Evolutionary conservation across 192 early-diverging fungal genomes (phyloP).

Genomic region (Paraglomus occultum): DNA sequence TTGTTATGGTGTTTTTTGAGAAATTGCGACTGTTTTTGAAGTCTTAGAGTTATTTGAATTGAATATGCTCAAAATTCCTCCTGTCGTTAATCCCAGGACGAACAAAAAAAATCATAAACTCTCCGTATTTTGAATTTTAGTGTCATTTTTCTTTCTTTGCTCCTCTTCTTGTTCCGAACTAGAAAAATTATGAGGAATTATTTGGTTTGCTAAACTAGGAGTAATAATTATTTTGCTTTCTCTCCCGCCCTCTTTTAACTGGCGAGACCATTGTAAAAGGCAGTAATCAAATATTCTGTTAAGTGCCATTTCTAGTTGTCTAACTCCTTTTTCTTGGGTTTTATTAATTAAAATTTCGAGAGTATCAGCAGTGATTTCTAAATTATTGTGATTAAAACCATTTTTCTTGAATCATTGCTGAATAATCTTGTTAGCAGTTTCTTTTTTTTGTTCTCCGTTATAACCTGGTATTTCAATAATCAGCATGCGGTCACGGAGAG

Average conservation of each 20-base stretch:
- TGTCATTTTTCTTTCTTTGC: background rate
- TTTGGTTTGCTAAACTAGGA: background rate
- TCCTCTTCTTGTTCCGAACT: background rate
- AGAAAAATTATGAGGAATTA: conserved; percentile 1
- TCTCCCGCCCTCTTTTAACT: background rate
- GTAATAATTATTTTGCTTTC: conserved; percentile 22
- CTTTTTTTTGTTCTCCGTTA: conserved; percentile 11
- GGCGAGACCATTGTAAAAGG: background rate
- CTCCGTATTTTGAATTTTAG: no score
- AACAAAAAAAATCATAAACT: no score
- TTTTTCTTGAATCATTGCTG: background rate
- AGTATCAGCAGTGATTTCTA: background rate
- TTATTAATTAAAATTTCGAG: conserved; percentile 5
- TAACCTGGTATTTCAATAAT: background rate
- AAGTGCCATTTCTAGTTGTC: conserved; percentile 10
- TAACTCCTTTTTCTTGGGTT: conserved; percentile 14
- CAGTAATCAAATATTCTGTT: conserved; percentile 21
- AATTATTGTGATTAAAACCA: conserved; percentile 8
- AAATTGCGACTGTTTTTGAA: no score
- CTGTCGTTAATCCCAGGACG: no score
- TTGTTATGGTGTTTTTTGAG: no score
- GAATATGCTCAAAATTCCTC: no score
- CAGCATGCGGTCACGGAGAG: background rate
- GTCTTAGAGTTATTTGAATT: no score
- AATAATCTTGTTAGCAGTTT: conserved; percentile 18